Percentiles rank a stretch among this genome's conserved stretches.
Evolutionary conservation across 192 early-diverging fungal genomes (phyloP).

Genomic region (Backusella morwellensis): DNA sequence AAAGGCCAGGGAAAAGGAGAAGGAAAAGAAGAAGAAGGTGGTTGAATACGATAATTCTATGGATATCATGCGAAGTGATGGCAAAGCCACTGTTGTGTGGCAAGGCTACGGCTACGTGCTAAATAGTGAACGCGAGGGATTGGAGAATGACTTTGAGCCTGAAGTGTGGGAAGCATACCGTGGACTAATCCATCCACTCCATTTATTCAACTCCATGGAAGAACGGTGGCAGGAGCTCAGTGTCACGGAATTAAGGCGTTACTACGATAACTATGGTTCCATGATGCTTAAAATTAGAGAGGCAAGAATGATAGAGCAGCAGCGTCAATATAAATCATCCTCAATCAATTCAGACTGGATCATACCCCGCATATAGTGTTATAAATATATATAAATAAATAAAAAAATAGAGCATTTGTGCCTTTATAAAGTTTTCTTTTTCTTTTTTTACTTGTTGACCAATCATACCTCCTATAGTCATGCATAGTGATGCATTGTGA

Average conservation of each 20-base stretch:
- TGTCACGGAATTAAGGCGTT: conserved; percentile 19
- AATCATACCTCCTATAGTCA: neutral
- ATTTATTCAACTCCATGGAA: conserved; percentile 8
- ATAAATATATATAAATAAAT: neutral
- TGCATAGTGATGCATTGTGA: neutral
- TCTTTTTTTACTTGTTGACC: neutral
- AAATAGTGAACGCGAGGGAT: neutral
- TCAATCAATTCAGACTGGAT: conserved; percentile 11
- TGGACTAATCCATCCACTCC: conserved; percentile 24
- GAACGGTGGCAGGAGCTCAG: conserved; percentile 6
- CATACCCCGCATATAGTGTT: conserved; percentile 5
- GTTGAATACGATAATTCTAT: conserved; percentile 27
- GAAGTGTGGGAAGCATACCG: conserved; percentile 15
- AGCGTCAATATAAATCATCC: conserved; percentile 11
- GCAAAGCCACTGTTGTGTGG: conserved; percentile 13
- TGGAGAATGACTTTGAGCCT: conserved; percentile 7
- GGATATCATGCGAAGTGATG: conserved; percentile 2
- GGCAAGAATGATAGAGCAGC: conserved; percentile 8
- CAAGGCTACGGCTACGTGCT: conserved; percentile 26
- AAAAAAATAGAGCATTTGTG: neutral
- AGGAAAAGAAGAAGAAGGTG: neutral
- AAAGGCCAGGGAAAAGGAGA: neutral
- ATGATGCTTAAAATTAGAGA: conserved; percentile 29
- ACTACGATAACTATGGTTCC: conserved; percentile 26
- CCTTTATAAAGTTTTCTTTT: neutral